These are phyloP conservation scores for Ceratocystis variospora DNA, from an alignment of 2,329 filamentous ascomycete genomes.

Conservation along the genomic window DNA sequence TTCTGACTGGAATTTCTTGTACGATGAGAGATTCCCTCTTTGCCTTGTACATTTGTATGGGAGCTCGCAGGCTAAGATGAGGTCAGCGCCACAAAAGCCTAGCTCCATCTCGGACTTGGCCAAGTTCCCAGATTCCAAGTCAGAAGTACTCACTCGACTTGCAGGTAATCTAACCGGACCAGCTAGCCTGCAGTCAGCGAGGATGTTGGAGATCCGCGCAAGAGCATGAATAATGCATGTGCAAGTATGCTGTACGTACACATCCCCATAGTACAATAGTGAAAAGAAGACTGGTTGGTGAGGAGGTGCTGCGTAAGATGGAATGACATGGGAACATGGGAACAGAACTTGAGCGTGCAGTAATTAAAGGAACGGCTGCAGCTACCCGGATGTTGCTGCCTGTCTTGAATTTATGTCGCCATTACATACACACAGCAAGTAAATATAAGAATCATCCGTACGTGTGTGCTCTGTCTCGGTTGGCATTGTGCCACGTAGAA, in stretches of 20 bases:
- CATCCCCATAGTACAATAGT: not conserved
- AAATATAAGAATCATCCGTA: not conserved
- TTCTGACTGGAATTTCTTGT: not conserved
- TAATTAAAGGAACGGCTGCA: not conserved
- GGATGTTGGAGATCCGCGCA: not conserved
- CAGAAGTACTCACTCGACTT: not conserved
- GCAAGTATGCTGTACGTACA: not conserved
- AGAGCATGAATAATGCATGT: not conserved
- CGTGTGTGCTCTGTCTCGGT: constrained; percentile 1
- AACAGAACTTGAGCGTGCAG: not conserved
- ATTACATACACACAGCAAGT: not conserved
- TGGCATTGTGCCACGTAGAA: constrained; percentile 3
- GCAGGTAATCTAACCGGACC: not conserved
- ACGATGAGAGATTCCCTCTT: not conserved
- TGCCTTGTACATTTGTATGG: not conserved
- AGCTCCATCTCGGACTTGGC: not conserved
- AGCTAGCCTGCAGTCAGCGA: not conserved
- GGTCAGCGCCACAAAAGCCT: not conserved
- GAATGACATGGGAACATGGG: not conserved
- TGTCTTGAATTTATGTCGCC: constrained; percentile 6
- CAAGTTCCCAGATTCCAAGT: not conserved
- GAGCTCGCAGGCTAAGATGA: not conserved
- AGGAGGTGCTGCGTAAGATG: not conserved
- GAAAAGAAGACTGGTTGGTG: not conserved
- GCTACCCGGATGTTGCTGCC: not conserved